These are phyloP conservation scores for Russula sp. DNA, from an alignment of 768 basidiomycete species.

Conservation along the genomic window DNA sequence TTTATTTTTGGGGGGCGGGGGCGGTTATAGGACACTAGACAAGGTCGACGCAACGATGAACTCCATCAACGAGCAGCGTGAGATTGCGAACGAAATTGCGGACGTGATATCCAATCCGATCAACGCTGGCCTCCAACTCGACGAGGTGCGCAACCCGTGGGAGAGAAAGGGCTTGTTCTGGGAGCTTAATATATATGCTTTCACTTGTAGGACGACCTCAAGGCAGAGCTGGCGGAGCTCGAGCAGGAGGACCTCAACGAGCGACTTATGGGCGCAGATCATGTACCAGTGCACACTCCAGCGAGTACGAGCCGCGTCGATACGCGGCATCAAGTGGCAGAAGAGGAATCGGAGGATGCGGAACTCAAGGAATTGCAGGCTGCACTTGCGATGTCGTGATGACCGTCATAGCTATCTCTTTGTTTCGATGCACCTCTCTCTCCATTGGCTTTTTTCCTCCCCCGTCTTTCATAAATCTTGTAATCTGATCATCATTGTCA, in stretches of 20 bases:
- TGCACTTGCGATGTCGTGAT: conserved; percentile 64
- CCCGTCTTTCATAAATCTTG: conserved; percentile 11
- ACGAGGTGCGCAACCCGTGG: conserved; percentile 54
- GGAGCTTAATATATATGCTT: neutral
- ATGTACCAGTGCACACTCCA: conserved; percentile 83
- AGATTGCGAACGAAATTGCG: conserved; percentile 88
- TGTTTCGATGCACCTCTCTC: neutral
- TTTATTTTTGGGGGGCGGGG: too few relatives aligned
- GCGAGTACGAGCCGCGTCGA: conserved; percentile 40
- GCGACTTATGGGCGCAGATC: conserved; percentile 78
- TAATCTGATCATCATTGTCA: conserved; percentile 21
- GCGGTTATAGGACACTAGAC: conserved; percentile 57
- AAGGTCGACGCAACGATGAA: conserved; percentile 91
- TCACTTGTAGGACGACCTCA: conserved; percentile 65
- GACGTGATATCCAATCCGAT: conserved; percentile 76
- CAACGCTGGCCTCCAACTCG: conserved; percentile 48
- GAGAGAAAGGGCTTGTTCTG: neutral
- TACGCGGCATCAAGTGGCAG: conserved; percentile 39
- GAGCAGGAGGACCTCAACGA: conserved; percentile 88
- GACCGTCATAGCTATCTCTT: neutral
- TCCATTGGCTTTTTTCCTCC: neutral
- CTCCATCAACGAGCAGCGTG: conserved; percentile 82
- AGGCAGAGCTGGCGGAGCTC: conserved; percentile 73
- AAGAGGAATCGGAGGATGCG: conserved; percentile 88
- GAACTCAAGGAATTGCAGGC: conserved; percentile 89